phyloP scores from a whole-genome alignment of 2,329 filamentous ascomycete species.

The Cladosporium colombiae region DNA sequence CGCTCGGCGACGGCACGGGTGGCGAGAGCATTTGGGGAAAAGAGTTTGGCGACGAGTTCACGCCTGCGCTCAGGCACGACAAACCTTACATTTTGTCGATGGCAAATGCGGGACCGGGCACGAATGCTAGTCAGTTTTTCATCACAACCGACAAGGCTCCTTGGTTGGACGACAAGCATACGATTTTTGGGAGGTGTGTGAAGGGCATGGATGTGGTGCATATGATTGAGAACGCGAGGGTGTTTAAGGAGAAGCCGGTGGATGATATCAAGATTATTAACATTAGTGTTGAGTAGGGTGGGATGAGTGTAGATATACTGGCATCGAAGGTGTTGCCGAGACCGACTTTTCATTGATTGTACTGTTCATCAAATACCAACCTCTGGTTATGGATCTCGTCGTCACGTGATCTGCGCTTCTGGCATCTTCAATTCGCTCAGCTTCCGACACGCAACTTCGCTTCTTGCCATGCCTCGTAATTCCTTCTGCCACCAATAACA shows the following conservation, averaged over 20 bases:
- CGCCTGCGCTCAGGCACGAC: constrained; percentile 78
- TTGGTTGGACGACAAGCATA: constrained; percentile 96
- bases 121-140: constrained; percentile 96
- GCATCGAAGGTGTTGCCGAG: background rate
- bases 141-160: constrained; percentile 97
- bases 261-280: constrained; percentile 97
- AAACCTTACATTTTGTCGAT: constrained; percentile 96
- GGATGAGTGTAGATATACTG: background rate
- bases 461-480: background rate
- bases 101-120: constrained; percentile 95
- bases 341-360: background rate
- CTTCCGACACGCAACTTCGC: background rate
- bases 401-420: background rate
- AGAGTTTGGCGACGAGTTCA: constrained; percentile 93
- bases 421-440: background rate
- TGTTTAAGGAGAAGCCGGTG: constrained; percentile 88
- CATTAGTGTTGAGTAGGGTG: constrained; percentile 52
- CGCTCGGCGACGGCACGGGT: constrained; percentile 83
- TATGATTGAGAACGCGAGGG: constrained; percentile 87
- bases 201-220: constrained; percentile 93
- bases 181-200: constrained; percentile 87
- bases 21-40: constrained; percentile 92
- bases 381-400: background rate
- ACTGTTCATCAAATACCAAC: background rate
- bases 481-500: background rate